Evolutionary conservation across 2,329 filamentous ascomycete genomes (phyloP).

Genomic region (Lachnellula occidentalis): DNA sequence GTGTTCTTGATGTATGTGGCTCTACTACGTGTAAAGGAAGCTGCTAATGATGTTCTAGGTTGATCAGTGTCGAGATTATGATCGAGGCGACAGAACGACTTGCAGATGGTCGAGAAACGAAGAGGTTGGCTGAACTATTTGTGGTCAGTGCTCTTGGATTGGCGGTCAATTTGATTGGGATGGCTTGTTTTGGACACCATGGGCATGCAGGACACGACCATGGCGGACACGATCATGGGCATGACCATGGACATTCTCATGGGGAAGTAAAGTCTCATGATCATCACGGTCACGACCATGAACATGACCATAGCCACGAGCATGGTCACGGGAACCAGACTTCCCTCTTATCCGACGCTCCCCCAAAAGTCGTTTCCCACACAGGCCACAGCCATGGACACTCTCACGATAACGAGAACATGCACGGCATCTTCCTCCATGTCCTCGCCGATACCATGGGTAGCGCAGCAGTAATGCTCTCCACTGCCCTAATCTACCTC

Average conservation of each 20-base stretch:
- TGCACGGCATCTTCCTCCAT: slow-evolving; percentile 95
- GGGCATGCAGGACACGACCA: slow-evolving; percentile 40
- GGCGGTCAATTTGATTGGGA: slow-evolving; percentile 85
- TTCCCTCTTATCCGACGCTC: slow-evolving; percentile 9
- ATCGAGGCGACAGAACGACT: slow-evolving; percentile 90
- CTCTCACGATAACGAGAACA: slow-evolving; percentile 88
- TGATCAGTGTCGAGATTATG: slow-evolving; percentile 93
- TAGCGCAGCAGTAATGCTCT: slow-evolving; percentile 89
- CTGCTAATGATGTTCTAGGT: slow-evolving; percentile 42
- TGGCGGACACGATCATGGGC: slow-evolving; percentile 29
- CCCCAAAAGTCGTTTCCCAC: slow-evolving; percentile 14
- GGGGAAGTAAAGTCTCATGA: slow-evolving; percentile 14
- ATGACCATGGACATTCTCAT: slow-evolving; percentile 16
- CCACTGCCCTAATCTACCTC: slow-evolving; percentile 79
- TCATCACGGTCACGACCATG: slow-evolving; percentile 25
- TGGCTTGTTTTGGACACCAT: slow-evolving; percentile 45
- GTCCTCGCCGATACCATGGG: slow-evolving; percentile 92
- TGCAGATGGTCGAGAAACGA: slow-evolving; percentile 75
- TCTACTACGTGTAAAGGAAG: not conserved
- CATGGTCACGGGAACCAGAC: slow-evolving; percentile 17
- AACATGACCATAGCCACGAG: slow-evolving; percentile 30
- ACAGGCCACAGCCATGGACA: slow-evolving; percentile 38
- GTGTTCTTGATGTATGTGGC: slow-evolving; percentile 76
- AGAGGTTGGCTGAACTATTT: slow-evolving; percentile 79
- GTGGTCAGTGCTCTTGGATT: slow-evolving; percentile 83